Percentiles rank a stretch among this genome's conserved stretches.
phyloP scores from a whole-genome alignment of 495 filamentous ascomycete species.

The Alectoria sarmentosa region DNA sequence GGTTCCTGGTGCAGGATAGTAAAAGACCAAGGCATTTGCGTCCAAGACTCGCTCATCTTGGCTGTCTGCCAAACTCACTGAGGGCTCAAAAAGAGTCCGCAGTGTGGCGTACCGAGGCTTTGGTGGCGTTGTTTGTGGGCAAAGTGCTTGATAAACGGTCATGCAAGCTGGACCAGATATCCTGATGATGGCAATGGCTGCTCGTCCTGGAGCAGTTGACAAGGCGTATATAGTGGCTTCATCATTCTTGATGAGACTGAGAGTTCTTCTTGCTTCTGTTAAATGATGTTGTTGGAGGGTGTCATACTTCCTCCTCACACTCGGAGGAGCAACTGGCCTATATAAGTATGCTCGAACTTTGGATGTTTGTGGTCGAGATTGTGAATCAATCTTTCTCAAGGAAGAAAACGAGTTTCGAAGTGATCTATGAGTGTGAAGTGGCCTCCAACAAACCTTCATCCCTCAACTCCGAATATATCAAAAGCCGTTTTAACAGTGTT shows the following conservation, averaged over 20 bases:
- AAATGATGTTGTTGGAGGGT: background rate
- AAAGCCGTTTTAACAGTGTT: background rate
- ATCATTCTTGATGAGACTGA: background rate
- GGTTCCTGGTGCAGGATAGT: slow-evolving; percentile 75
- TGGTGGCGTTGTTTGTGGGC: slow-evolving; percentile 55
- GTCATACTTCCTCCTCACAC: background rate
- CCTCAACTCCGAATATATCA: background rate
- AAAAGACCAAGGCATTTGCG: slow-evolving; percentile 74
- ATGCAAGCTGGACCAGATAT: slow-evolving; percentile 74
- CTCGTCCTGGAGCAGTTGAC: slow-evolving; percentile 77
- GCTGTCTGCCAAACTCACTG: slow-evolving; percentile 15
- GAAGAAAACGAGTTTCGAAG: background rate
- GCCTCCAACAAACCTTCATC: slow-evolving; percentile 2
- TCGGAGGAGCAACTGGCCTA: background rate
- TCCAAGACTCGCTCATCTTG: slow-evolving; percentile 56
- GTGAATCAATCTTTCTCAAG: background rate
- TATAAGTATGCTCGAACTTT: background rate
- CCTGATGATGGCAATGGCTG: slow-evolving; percentile 87
- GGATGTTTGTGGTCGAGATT: background rate
- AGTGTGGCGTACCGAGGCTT: slow-evolving; percentile 71
- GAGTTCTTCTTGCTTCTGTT: background rate
- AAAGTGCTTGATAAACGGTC: slow-evolving; percentile 67
- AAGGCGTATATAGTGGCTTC: slow-evolving; percentile 81
- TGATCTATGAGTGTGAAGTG: background rate
- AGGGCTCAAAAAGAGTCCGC: slow-evolving; percentile 67